phyloP scores from a whole-genome alignment of 1,284 basidiomycete species.

The Melanopsichium pennsylvanicum region DNA sequence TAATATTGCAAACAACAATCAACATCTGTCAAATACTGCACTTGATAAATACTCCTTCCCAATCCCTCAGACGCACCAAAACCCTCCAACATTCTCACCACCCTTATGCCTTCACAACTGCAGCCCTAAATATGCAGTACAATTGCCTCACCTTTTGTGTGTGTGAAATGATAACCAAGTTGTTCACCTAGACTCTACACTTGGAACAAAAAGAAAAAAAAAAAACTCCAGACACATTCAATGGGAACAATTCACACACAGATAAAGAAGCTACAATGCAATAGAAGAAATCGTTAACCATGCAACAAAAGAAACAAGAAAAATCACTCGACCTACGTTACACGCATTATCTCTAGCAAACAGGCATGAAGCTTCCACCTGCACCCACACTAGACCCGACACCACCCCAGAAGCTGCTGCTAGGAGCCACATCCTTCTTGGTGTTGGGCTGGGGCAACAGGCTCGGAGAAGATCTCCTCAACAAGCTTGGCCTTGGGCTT shows the following conservation, averaged over 20 bases:
- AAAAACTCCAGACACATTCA: neutral
- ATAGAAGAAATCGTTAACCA: neutral
- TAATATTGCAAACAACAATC: too few relatives aligned
- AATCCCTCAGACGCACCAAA: too few relatives aligned
- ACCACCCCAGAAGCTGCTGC: slow-evolving; percentile 49
- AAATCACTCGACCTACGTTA: neutral
- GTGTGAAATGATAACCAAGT: too few relatives aligned
- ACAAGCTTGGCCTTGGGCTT: slow-evolving; percentile 37
- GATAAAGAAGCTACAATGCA: neutral
- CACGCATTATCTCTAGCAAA: too few relatives aligned
- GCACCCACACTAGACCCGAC: slow-evolving; percentile 26
- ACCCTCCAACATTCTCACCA: too few relatives aligned
- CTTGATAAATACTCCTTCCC: too few relatives aligned
- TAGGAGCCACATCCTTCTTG: slow-evolving; percentile 48
- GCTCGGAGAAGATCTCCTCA: slow-evolving; percentile 25
- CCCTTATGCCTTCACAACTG: too few relatives aligned
- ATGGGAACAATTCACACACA: neutral
- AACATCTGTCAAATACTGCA: too few relatives aligned
- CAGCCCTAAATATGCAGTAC: too few relatives aligned
- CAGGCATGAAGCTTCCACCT: slow-evolving; percentile 41
- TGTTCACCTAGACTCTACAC: too few relatives aligned
- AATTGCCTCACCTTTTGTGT: too few relatives aligned
- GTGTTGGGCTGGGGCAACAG: slow-evolving; percentile 43
- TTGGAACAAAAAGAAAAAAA: too few relatives aligned
- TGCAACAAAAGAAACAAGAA: slow-evolving; percentile 2